Base-by-base conservation (phyloP, 2,329 filamentous ascomycete species). In the Ascocoryne sarcoides region DNA sequence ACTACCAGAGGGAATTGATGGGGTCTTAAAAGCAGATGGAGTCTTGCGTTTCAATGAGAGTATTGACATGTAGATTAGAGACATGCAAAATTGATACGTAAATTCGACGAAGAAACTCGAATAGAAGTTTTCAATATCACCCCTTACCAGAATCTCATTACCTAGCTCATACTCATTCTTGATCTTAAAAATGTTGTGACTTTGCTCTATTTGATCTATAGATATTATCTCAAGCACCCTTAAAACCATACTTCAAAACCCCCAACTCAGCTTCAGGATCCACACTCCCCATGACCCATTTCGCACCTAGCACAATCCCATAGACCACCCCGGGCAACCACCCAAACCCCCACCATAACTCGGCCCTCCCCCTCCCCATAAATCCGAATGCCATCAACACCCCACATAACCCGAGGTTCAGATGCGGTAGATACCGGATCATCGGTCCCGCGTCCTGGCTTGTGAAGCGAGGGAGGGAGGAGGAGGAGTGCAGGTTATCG, bases 41-140 rank as follows among this genome's bases (percentile, higher is more conserved):
- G 84, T 96, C 49, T 65, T 98, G 61, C 75, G 84, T 52, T 98
- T 98, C 63, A 93, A 90, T 60, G 89, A 95, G 64, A 87, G 82
- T 47, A 87, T 96, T 68, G 84, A 89, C 57, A 75, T 76, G 70
- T 76, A 55, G 46, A 20, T 26, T 26, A 12, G 12, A 26, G 23
- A 7, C 12, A 26, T n/a, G n/a, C n/a, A n/a, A n/a, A n/a, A n/a
- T n/a, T n/a, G n/a, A n/a, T n/a, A n/a, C n/a, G n/a, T n/a, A n/a
- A n/a, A n/a, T n/a, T n/a, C n/a, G n/a, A n/a, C n/a, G n/a, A n/a
- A n/a, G n/a, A n/a, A n/a, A n/a, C n/a, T n/a, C n/a, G n/a, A n/a
- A n/a, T n/a, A n/a, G n/a, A n/a, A n/a, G n/a, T n/a, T n/a, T n/a
- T n/a, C n/a, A n/a, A n/a, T n/a, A n/a, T n/a, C n/a, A n/a, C n/a